These are phyloP conservation scores for Mortierella sp. DNA, from an alignment of 371 early-diverging fungal species.

Conservation along the genomic window DNA sequence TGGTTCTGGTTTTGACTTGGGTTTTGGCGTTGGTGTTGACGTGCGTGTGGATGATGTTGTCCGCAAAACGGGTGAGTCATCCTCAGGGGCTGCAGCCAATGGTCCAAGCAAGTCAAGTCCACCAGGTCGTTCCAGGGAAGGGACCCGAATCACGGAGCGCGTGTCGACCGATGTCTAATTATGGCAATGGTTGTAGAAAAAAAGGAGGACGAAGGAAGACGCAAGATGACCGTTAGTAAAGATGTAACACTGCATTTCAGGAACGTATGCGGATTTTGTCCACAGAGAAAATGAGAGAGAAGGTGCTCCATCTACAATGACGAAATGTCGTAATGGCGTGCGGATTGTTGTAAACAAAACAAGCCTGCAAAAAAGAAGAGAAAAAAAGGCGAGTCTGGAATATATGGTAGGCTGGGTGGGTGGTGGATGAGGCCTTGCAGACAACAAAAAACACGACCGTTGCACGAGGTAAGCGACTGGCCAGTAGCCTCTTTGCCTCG, in stretches of 20 bases:
- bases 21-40: background rate
- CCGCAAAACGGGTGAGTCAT: background rate
- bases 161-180: background rate
- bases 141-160: background rate
- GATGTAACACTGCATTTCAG: background rate
- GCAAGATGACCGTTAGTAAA: background rate
- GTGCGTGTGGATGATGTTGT: background rate
- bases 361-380: background rate
- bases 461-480: constrained; percentile 4
- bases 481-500: background rate
- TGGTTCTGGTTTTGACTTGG: background rate
- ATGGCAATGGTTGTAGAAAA: background rate
- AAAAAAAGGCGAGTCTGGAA: constrained; percentile 10
- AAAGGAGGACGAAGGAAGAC: background rate
- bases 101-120: background rate
- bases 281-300: background rate
- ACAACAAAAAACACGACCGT: background rate
- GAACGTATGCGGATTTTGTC: background rate
- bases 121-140: background rate
- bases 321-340: background rate
- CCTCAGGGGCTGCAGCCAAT: constrained; percentile 3
- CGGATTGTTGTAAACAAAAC: background rate
- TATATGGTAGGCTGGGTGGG: background rate
- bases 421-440: background rate
- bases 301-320: background rate